phyloP scores from a whole-genome alignment of 1,139 yeast species.

The Ashbya aceris region DNA sequence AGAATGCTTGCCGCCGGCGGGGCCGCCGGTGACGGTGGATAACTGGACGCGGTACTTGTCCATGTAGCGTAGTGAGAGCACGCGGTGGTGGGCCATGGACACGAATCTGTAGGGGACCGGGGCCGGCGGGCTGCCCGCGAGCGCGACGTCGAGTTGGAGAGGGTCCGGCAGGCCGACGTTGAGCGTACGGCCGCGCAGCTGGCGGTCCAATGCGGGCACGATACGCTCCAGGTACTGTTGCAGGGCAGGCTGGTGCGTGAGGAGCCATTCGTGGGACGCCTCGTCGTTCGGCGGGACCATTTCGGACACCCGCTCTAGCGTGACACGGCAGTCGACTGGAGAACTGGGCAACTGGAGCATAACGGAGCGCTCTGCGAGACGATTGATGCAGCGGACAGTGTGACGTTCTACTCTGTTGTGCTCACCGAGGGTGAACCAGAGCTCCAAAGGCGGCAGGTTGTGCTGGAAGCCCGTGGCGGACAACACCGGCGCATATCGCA shows the following conservation, averaged over 20 bases:
- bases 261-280: slow-evolving; percentile 2
- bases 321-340: slow-evolving; percentile 21
- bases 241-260: slow-evolving; percentile 41
- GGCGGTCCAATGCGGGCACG: slow-evolving; percentile 38
- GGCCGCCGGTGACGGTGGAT: slow-evolving; percentile 48
- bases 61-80: slow-evolving; percentile 35
- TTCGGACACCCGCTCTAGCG: slow-evolving; percentile 10
- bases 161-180: slow-evolving; percentile 35
- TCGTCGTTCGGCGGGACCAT: slow-evolving; percentile 4
- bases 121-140: slow-evolving; percentile 21
- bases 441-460: slow-evolving; percentile 44
- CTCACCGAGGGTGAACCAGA: slow-evolving; percentile 44
- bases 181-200: slow-evolving; percentile 30
- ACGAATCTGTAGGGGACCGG: slow-evolving; percentile 38
- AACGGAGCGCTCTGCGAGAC: slow-evolving; percentile 14
- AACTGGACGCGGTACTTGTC: slow-evolving; percentile 36
- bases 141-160: slow-evolving; percentile 32
- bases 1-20: slow-evolving; percentile 42
- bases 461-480: slow-evolving; percentile 17
- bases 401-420: slow-evolving; percentile 35
- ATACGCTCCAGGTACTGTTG: slow-evolving; percentile 35
- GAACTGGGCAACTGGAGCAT: slow-evolving; percentile 22
- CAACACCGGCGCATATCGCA: slow-evolving; percentile 39
- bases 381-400: slow-evolving; percentile 26
- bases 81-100: slow-evolving; percentile 36